Evolutionary conservation across 163 green algal species (phyloP), one percentile per base, ranked within the genome.

Genomic region (Trebouxiophyceae sp.): DNA sequence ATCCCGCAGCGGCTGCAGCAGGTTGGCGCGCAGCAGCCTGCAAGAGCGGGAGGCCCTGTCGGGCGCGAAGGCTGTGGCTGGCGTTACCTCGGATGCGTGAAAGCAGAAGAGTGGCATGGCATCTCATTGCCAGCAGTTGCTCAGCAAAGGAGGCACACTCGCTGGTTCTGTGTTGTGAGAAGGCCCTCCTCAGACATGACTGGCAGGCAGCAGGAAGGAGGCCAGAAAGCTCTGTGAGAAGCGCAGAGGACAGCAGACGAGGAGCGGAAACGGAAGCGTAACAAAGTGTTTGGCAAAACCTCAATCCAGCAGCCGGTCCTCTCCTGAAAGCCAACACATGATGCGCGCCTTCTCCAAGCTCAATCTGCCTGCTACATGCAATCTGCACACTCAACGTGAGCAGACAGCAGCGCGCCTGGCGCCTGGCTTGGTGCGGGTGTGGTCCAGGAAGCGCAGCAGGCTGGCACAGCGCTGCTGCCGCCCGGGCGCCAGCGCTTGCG

Each of bases 1-100:
- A 50, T 90, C 79, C 0, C 73, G 84, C 30, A 91, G 78, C 4
- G 87, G 87, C 74, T 95, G 87, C 66, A 95, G 70, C 50, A 95
- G 66, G 67, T 77, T 87, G 33, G 79, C 81, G 2, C 77, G 67
- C 72, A 91, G 73, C 73, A 89, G 62, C 33, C 65, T 65, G 45
- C 16, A n/a, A n/a, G n/a, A n/a, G n/a, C n/a, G n/a, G n/a, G n/a
- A n/a, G n/a, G n/a, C n/a, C n/a, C n/a, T n/a, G n/a, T n/a, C n/a
- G n/a, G n/a, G 57, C 23, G 32, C 32, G 28, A 63, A 22, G 54
- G 23, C 12, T 7, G 24, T 45, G 39, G 39, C 39, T 50, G 39
- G 39, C 39, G 39, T 50, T 50, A n/a, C n/a, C n/a, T n/a, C n/a
- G n/a, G n/a, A n/a, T n/a, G n/a, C n/a, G n/a, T n/a, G n/a, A 4